Evolutionary conservation across 441 rosid genomes (phyloP).

Genomic region (Erodium trifolium): DNA sequence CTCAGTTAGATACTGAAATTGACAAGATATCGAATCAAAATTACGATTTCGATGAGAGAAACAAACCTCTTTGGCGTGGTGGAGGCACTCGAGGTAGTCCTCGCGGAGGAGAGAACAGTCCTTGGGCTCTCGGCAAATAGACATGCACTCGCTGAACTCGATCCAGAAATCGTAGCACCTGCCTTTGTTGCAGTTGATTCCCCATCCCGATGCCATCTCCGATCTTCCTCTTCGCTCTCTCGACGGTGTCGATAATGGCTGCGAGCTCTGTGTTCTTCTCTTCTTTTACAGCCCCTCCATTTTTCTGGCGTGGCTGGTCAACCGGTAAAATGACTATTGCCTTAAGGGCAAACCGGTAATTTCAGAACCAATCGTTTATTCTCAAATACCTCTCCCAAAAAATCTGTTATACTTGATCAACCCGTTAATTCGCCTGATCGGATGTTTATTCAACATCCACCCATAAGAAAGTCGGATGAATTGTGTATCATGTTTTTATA

Average conservation of each 20-base stretch:
- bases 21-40: background rate
- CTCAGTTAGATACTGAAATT: background rate
- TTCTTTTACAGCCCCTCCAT: too few species aligned
- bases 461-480: too few species aligned
- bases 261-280: background rate
- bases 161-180: slow-evolving; percentile 97
- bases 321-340: too few species aligned
- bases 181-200: slow-evolving; percentile 90
- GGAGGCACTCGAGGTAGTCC: slow-evolving; percentile 96
- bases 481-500: too few species aligned
- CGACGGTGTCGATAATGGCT: background rate
- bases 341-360: too few species aligned
- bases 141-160: slow-evolving; percentile 98
- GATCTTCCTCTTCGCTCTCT: slow-evolving; percentile 5
- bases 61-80: slow-evolving; percentile 91
- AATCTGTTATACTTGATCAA: too few species aligned
- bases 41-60: background rate
- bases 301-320: too few species aligned
- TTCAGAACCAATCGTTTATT: too few species aligned
- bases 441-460: too few species aligned
- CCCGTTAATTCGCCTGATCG: too few species aligned
- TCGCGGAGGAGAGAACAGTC: slow-evolving; percentile 89
- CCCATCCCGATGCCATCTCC: slow-evolving; percentile 95
- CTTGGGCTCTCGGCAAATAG: slow-evolving; percentile 83
- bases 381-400: too few species aligned